Evolutionary conservation across 768 basidiomycete genomes (phyloP).

Genomic region (Leccinum truebloodii): DNA sequence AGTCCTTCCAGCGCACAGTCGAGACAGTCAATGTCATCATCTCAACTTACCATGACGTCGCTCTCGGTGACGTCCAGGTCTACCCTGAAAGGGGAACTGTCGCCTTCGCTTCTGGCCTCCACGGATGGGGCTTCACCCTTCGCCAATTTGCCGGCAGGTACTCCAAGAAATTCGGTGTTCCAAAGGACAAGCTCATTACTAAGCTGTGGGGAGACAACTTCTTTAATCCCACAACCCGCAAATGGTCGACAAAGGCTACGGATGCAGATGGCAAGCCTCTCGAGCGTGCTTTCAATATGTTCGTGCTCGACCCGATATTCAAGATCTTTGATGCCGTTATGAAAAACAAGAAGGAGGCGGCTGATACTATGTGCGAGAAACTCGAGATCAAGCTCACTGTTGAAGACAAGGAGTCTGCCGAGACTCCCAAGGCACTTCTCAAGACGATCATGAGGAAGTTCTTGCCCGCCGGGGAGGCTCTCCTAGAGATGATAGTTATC

Average conservation of each 20-base stretch:
- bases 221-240: constrained; percentile 96
- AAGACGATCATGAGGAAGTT: constrained; percentile 99
- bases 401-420: constrained; percentile 84
- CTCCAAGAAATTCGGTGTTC: constrained; percentile 98
- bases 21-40: constrained; percentile 98
- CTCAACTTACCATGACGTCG: constrained; percentile 92
- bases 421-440: constrained; percentile 86
- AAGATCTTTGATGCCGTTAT: constrained; percentile 97
- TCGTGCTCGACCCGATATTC: constrained; percentile 99
- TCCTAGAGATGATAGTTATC: constrained; percentile 99
- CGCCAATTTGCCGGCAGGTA: constrained; percentile 95
- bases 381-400: constrained; percentile 87
- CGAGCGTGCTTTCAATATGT: constrained; percentile 97
- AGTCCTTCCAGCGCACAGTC: constrained; percentile 96
- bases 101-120: constrained; percentile 98
- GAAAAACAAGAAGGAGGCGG: constrained; percentile 97
- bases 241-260: constrained; percentile 84
- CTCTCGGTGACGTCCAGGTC: constrained; percentile 97
- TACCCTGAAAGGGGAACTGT: constrained; percentile 98
- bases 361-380: constrained; percentile 87
- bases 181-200: constrained; percentile 97
- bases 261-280: constrained; percentile 86
- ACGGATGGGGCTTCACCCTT: constrained; percentile 99
- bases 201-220: constrained; percentile 99
- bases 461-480: constrained; percentile 97